Conservation (phyloP, 2,329 filamentous ascomycete genomes). For the Raffaelea arxii region DNA sequence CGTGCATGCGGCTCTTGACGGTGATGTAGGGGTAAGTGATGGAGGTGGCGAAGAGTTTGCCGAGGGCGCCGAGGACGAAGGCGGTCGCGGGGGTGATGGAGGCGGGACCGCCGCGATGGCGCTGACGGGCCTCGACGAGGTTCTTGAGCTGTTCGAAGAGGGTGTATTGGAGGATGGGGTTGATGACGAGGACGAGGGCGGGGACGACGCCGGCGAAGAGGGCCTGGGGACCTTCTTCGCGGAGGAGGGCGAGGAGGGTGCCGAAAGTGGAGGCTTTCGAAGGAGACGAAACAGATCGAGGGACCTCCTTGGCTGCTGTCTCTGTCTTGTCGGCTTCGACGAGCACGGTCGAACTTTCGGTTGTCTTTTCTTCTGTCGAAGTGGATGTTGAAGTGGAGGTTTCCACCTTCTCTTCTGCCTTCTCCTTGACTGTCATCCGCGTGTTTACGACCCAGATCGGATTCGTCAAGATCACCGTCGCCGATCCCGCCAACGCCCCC, state of each 20-base stretch:
- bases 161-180: constrained; percentile 97
- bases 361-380: constrained; percentile 7
- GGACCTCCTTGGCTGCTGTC: constrained; percentile 16
- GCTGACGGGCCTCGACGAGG: constrained; percentile 55
- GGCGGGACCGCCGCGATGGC: constrained; percentile 26
- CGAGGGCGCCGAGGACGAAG: constrained; percentile 83
- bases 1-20: constrained; percentile 95
- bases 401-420: constrained; percentile 13
- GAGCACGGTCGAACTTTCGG: constrained; percentile 12
- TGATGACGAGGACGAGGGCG: constrained; percentile 88
- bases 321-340: constrained; percentile 14
- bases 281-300: constrained; percentile 17
- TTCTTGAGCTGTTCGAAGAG: constrained; percentile 99
- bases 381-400: constrained; percentile 2
- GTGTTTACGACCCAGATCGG: constrained; percentile 99
- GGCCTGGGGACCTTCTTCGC: constrained; percentile 72
- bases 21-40: constrained; percentile 99
- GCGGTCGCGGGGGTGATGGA: constrained; percentile 71
- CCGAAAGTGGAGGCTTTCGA: constrained; percentile 56
- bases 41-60: constrained; percentile 86
- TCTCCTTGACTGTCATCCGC: constrained; percentile 75
- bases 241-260: constrained; percentile 71
- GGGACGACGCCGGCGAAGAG: constrained; percentile 90
- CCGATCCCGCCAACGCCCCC: constrained; percentile 84
- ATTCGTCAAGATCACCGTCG: constrained; percentile 93